Base-by-base conservation (phyloP, 1,284 basidiomycete species). In the Paramarasmius palmivorus region DNA sequence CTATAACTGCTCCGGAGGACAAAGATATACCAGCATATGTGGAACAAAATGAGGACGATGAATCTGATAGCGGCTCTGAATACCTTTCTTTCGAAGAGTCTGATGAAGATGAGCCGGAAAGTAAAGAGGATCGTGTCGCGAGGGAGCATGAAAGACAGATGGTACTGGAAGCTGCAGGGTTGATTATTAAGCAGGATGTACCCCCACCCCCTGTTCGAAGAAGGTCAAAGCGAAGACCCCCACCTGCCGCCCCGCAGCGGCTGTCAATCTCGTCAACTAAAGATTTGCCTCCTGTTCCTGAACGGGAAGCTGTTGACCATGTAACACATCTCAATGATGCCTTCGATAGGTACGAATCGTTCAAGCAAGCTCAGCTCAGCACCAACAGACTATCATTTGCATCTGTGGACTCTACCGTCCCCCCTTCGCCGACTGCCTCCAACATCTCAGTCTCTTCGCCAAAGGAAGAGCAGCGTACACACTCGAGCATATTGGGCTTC, bases 271-370 rank as follows among this genome's bases (percentile, higher is more conserved):
- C 60, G 4, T 53, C 65, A 7, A 49, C 60, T 20, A 86, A 86
- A 61, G 76, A 82, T 17, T 72, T 88, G n/a, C 87, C 85, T 10
- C 70, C 78, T 1, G 60, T 81, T 1, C 86, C 78, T 47, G 72
- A 68, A 59, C 63, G 38, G 46, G 52, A 58, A 38, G 38, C 36
- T 34, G 1, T 57, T 3, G 69, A 75, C 36, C 71, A 76, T 57
- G 65, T 71, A 23, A 65, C 71, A 10, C 76, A 74, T 32, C 74
- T 91, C 51, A 88, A 95, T 62, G 95, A 98, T 68, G 95, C 95
- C 0, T 98, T 90, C 67, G 92, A 93, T 55, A 80, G 92, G 17
- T 97, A 95, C 65, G 90, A 94, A 71, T 77, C 84, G 41, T 93
- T 88, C 68, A 83, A 83, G 60, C 79, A 84, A 60, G 70, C 70